Percentiles rank a stretch among this genome's conserved stretches.
phyloP scores from a whole-genome alignment of 2,329 filamentous ascomycete genomes.

The Colletotrichum paranaense region DNA sequence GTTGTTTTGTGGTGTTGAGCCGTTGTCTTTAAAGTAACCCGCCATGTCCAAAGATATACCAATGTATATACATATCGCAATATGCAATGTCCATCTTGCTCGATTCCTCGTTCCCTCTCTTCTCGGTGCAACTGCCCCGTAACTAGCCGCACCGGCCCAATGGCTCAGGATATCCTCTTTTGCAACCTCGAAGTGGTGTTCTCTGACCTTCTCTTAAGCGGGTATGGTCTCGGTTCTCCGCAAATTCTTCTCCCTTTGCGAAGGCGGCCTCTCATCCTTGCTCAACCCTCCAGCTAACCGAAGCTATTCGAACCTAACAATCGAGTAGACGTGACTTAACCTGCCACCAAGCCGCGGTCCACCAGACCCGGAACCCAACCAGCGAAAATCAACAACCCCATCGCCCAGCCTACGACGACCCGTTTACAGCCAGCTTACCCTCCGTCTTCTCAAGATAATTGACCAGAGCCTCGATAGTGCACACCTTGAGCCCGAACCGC shows the following conservation, averaged over 20 bases:
- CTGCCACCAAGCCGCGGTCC: neutral
- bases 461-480: conserved; percentile 93
- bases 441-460: conserved; percentile 81
- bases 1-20: neutral
- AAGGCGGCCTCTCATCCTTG: too few species aligned
- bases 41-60: neutral
- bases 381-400: neutral
- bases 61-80: neutral
- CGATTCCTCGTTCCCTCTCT: neutral
- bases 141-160: neutral
- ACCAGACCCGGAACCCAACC: neutral
- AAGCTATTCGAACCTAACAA: too few species aligned
- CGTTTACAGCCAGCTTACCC: conserved; percentile 65
- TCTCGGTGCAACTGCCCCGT: neutral
- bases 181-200: neutral
- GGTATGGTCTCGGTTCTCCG: neutral
- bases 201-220: neutral
- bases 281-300: too few species aligned
- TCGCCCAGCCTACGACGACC: conserved; percentile 38
- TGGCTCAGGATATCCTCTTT: neutral
- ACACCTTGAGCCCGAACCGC: conserved; percentile 90
- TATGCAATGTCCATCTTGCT: neutral
- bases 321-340: neutral
- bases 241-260: neutral
- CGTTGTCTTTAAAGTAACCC: neutral